Conservation (phyloP, 306 rosid genomes). For the Trifolium repens region DNA sequence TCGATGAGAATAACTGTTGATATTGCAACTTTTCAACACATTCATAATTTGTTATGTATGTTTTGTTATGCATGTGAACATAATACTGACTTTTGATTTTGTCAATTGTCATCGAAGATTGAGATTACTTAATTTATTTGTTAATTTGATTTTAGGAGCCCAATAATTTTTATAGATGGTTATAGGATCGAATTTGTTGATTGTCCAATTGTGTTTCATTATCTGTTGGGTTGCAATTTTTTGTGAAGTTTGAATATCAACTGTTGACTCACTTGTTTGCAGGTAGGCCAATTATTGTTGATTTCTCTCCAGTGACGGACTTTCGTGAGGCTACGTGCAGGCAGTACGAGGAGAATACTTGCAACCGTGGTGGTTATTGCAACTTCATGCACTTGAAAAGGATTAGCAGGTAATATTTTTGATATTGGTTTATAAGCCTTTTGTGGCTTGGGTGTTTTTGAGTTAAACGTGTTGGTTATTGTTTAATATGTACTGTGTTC, state of each 20-base stretch:
- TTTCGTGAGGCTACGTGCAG: conserved; percentile 80
- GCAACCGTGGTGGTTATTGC: conserved; percentile 80
- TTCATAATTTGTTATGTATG: background rate
- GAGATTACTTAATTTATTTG: background rate
- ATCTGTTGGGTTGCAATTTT: background rate
- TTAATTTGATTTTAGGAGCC: background rate
- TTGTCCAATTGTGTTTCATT: background rate
- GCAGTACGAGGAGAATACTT: conserved; percentile 75
- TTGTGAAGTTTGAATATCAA: conserved; percentile 3
- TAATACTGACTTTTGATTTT: background rate
- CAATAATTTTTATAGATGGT: background rate
- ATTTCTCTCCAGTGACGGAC: conserved; percentile 74
- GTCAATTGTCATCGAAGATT: background rate
- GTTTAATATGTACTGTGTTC: background rate
- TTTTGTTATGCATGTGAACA: background rate
- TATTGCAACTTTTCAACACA: background rate
- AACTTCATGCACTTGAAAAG: conserved; percentile 80
- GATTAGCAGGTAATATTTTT: conserved; percentile 56
- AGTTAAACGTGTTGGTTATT: background rate
- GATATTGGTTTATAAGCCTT: no score
- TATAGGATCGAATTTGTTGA: background rate
- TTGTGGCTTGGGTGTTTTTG: background rate
- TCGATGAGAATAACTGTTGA: background rate
- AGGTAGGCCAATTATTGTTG: conserved; percentile 83
- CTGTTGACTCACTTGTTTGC: background rate